Evolutionary conservation across 2,329 filamentous ascomycete species (phyloP), one percentile per base, ranked within the genome.

Genomic region (Metarhizium album): DNA sequence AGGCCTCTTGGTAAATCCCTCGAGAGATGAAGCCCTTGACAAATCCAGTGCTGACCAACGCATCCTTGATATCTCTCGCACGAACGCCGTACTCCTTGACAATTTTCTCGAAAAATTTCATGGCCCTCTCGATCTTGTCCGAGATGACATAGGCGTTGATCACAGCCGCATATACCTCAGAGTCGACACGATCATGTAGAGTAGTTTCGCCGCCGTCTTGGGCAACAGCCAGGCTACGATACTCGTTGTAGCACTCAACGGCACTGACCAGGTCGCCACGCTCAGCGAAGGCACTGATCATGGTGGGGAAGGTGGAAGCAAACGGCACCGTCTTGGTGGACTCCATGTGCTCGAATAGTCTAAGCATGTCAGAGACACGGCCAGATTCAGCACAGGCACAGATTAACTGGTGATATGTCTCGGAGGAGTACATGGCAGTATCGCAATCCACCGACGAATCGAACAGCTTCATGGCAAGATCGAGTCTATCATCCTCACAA

Each of bases 171-270:
- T 98, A 97, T 6, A 97, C 86, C 57, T 89, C 78, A 27, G 84
- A 81, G 63, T 97, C 91, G 46, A 87, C 76, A 47, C 90, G 83
- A 55, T 85, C 77, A 45, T 84, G 74, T 9, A 90, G 72, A 18
- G 79, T 79, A 45, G 83, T 74, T 53, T 82, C 74, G 52, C 90
- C 90, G 38, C 78, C 80, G 65, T 96, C 87, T 64, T 93, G 80
- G 38, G 85, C 83, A 48, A 97, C 81, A n/a, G 91, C 90, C 42
- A 96, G 75, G 45, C 82, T 80, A 62, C 89, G 89, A 75, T 97
- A 97, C 68, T 95, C 88, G 57, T 94, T 91, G 70, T 96, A 98
- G 69, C 89, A 90, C 65, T 95, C 90, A 6, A 97, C 87, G 20
- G 90, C 93, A 59, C 87, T 94, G 60, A 83, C 76, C 43, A 97